Percentiles rank a stretch among this genome's conserved stretches.
phyloP scores from a whole-genome alignment of 2,329 filamentous ascomycete species.

The Alternaria arborescens region DNA sequence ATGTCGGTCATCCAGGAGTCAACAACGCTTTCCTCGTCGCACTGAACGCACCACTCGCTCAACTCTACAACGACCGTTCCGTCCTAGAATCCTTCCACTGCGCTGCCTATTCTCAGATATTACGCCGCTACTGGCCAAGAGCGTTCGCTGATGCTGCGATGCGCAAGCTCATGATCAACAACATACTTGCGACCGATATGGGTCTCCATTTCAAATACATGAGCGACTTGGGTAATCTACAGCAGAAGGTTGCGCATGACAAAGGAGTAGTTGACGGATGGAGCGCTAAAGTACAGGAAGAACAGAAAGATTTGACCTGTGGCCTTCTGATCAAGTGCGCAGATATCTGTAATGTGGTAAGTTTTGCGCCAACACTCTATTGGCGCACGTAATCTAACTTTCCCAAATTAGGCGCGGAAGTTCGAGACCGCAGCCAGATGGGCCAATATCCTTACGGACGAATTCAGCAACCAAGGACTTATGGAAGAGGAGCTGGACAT shows the following conservation, averaged over 20 bases:
- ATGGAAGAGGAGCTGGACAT: conserved; percentile 93
- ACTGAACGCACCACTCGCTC: conserved; percentile 89
- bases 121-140: conserved; percentile 88
- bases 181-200: conserved; percentile 98
- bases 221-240: conserved; percentile 81
- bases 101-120: conserved; percentile 93
- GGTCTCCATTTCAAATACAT: conserved; percentile 97
- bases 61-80: conserved; percentile 95
- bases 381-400: conserved; percentile 13
- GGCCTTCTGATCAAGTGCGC: conserved; percentile 96
- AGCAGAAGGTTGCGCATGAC: conserved; percentile 76
- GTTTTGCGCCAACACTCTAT: conserved; percentile 52
- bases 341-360: conserved; percentile 96
- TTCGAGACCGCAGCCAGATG: conserved; percentile 85
- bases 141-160: conserved; percentile 81
- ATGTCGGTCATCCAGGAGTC: conserved; percentile 96
- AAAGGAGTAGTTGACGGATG: conserved; percentile 72
- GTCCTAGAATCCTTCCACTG: conserved; percentile 98
- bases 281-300: conserved; percentile 77
- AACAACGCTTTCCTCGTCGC: conserved; percentile 97
- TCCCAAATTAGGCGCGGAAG: conserved; percentile 72
- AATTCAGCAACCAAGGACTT: conserved; percentile 89
- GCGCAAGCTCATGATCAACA: conserved; percentile 92
- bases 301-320: conserved; percentile 82
- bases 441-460: conserved; percentile 93